Percentiles rank a stretch among this genome's conserved stretches.
These are phyloP conservation scores for Coemansia furcata DNA, from an alignment of 192 early-diverging fungal genomes.

Conservation along the genomic window DNA sequence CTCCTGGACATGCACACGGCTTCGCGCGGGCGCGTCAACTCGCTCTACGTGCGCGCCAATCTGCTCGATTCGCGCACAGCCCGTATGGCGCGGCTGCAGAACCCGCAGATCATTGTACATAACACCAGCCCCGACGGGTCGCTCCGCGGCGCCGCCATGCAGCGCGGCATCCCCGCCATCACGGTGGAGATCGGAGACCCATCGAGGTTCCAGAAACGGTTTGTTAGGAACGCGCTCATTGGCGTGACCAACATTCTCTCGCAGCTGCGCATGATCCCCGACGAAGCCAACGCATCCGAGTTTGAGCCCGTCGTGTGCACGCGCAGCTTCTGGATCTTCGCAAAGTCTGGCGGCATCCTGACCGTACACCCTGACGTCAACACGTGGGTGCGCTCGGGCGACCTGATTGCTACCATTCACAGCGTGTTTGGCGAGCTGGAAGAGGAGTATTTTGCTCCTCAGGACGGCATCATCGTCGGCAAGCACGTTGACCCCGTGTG, in stretches of 20 bases:
- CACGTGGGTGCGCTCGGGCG: constrained; percentile 77
- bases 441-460: constrained; percentile 79
- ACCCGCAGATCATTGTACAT: constrained; percentile 82
- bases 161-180: constrained; percentile 76
- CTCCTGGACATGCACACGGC: constrained; percentile 89
- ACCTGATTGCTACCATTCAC: constrained; percentile 80
- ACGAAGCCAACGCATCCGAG: constrained; percentile 53
- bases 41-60: constrained; percentile 83
- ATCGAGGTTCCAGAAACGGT: constrained; percentile 80
- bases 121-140: constrained; percentile 72
- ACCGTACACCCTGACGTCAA: constrained; percentile 82
- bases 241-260: constrained; percentile 63
- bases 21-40: constrained; percentile 80
- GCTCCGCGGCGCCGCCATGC: constrained; percentile 73
- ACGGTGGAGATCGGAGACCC: constrained; percentile 94
- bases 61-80: constrained; percentile 73
- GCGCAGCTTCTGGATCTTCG: constrained; percentile 79
- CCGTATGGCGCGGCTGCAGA: constrained; percentile 79
- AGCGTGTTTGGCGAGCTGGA: constrained; percentile 88
- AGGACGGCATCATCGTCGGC: constrained; percentile 80
- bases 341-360: constrained; percentile 80
- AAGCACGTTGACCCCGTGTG: constrained; percentile 83
- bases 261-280: constrained; percentile 64
- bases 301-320: constrained; percentile 64
- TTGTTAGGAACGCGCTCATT: constrained; percentile 64